A percentile compares a stretch with the other conserved stretches of the same genome.
These are phyloP conservation scores for Alternaria infectoria DNA, from an alignment of 2,329 filamentous ascomycete genomes.

Conservation along the genomic window DNA sequence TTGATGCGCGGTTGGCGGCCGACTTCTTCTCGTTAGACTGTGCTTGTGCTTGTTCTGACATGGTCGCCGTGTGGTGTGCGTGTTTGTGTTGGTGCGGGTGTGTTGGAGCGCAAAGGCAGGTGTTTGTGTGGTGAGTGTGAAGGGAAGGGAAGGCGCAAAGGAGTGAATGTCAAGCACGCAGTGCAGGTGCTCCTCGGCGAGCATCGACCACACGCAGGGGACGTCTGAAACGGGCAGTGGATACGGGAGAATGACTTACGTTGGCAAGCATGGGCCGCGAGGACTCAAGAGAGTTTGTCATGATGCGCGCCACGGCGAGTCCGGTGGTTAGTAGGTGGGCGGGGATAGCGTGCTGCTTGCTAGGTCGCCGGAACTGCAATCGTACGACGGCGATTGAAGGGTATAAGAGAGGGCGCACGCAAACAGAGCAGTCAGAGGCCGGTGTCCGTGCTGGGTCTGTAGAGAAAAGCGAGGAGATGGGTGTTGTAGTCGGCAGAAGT, in stretches of 20 bases:
- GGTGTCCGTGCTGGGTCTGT: conserved; percentile 5
- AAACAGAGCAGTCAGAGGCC: not conserved
- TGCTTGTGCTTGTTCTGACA: conserved; percentile 26
- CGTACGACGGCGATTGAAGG: not conserved
- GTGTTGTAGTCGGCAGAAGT: conserved; percentile 8
- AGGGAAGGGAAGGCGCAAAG: conserved; percentile 3
- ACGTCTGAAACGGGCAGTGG: conserved; percentile 39
- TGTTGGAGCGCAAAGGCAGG: not conserved
- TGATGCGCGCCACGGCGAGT: conserved; percentile 22
- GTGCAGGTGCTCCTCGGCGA: conserved; percentile 9
- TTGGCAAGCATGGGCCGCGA: conserved; percentile 50
- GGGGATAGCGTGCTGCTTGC: not conserved
- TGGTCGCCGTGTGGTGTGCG: conserved; percentile 16
- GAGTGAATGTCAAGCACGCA: not conserved
- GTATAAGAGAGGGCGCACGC: not conserved
- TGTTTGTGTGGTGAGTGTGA: conserved; percentile 6
- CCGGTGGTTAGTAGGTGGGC: not conserved
- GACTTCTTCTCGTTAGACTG: conserved; percentile 38
- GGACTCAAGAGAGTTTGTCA: conserved; percentile 50
- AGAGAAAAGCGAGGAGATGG: conserved; percentile 6
- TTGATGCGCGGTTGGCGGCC: conserved; percentile 47
- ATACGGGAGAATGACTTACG: conserved; percentile 43
- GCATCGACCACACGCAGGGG: conserved; percentile 26
- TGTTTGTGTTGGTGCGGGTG: not conserved
- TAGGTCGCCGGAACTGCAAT: not conserved